Conservation (phyloP, 768 basidiomycete species). For the Favolaschia claudopus region DNA sequence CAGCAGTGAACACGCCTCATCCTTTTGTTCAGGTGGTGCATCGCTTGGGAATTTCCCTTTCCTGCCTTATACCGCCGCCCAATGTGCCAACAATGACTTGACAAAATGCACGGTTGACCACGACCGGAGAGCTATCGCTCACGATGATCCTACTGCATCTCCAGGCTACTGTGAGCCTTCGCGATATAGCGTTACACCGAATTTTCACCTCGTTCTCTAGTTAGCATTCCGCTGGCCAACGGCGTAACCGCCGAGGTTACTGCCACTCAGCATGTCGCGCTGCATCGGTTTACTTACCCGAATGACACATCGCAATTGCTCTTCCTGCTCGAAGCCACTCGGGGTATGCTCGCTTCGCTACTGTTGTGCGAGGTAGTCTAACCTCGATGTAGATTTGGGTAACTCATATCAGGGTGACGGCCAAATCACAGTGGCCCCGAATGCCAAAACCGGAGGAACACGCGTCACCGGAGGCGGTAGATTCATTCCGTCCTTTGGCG, state of each 20-base stretch:
- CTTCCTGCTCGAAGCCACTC: slow-evolving; percentile 16
- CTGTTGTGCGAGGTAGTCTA: neutral
- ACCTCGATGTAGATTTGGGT: slow-evolving; percentile 3
- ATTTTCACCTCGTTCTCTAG: neutral
- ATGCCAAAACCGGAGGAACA: neutral
- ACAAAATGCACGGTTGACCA: slow-evolving; percentile 12
- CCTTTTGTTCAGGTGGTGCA: no score
- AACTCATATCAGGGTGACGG: slow-evolving; percentile 1
- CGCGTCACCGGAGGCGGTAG: slow-evolving; percentile 16
- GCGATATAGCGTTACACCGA: neutral
- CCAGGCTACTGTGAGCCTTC: slow-evolving; percentile 23
- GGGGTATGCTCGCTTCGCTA: neutral
- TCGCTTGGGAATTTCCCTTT: slow-evolving; percentile 21
- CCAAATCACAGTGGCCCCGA: neutral
- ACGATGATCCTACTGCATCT: slow-evolving; percentile 18
- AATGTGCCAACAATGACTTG: slow-evolving; percentile 20
- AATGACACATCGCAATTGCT: slow-evolving; percentile 40
- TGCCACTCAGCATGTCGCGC: slow-evolving; percentile 49
- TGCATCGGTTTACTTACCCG: slow-evolving; percentile 54
- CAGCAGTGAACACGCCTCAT: no score
- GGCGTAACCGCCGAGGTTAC: slow-evolving; percentile 53
- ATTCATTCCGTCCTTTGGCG: slow-evolving; percentile 20
- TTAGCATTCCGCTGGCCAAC: slow-evolving; percentile 42
- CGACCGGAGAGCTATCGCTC: neutral
- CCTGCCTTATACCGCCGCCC: slow-evolving; percentile 11